phyloP scores from a whole-genome alignment of 805 yeast genomes.

The Candida bentonensis region DNA sequence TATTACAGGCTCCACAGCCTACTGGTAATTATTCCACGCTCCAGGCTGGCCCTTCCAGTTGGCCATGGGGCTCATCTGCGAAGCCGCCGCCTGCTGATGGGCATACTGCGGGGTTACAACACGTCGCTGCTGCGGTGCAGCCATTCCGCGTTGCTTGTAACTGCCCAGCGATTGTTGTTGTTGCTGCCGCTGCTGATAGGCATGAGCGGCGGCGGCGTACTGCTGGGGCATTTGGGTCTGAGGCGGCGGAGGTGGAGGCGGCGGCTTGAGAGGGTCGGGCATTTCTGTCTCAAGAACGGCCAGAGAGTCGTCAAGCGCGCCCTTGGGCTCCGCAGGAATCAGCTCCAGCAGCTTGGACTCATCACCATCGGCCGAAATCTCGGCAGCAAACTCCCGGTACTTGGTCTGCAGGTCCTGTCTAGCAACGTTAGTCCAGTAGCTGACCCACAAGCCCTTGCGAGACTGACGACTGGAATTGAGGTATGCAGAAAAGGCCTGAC shows the following conservation, averaged over 20 bases:
- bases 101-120: conserved; percentile 4
- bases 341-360: not conserved
- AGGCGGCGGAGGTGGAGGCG: conserved; percentile 22
- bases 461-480: conserved; percentile 12
- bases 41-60: conserved; percentile 13
- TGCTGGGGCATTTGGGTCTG: not conserved
- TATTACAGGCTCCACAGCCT: too few relatives aligned
- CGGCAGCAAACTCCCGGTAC: not conserved
- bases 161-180: not conserved
- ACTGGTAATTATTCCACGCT: conserved; percentile 11
- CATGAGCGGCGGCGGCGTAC: not conserved
- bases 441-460: conserved; percentile 15
- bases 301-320: not conserved
- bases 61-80: not conserved
- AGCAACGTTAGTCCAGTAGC: conserved; percentile 17
- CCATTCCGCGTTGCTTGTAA: not conserved
- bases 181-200: not conserved
- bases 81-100: conserved; percentile 9
- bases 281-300: not conserved
- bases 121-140: not conserved
- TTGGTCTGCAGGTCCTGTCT: conserved; percentile 17
- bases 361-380: not conserved
- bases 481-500: conserved; percentile 5
- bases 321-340: not conserved
- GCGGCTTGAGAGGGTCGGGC: conserved; percentile 22